Base-by-base conservation (phyloP, 805 yeast genomes). In the Tetrapisispora fleetii region DNA sequence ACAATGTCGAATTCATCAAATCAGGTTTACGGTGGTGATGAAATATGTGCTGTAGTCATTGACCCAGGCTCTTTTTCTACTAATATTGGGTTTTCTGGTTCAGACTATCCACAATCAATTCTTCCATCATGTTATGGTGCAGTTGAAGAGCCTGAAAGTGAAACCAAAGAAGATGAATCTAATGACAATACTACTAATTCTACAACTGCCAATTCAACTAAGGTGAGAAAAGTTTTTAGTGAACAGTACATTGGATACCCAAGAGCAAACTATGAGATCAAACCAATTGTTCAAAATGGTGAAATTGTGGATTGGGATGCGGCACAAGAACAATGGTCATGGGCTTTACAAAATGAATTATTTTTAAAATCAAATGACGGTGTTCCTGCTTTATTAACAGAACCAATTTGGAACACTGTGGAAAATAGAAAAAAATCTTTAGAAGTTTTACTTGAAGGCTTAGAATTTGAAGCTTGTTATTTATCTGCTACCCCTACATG, bases 11-110 rank as follows among this genome's bases (percentile, higher is more conserved):
- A 56, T 48, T 62, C 71, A n/a, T 73, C 75, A 7, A 70, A 76
- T 33, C 80, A 75, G 54, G 74, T 75, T 1, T 77, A 75, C 53
- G 81, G 80, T 27, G 81, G 79, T 19, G 73, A 91, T 68, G 99
- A 91, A 64, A 83, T 93, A 53, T 80, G 88, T 54, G 95, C 98
- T 27, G 75, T 93, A 2, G 95, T 91, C 33, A 72, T 91, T 24
- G 98, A 93, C 60, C 90, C 95, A 1, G 98, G 98, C 35, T 83
- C 96, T 11, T 79, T 74, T 52, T 70, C 79, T 51, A 88, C 96
- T 7, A 79, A 91, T 47, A 79, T 83, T 18, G 99, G 99, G 1
- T 89, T 79, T 65, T 90, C 97, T 3, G 98, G 98, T 11, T 91
- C 88, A 49, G 96, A 90, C 62, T 75, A 79, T 47, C 99, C 99